Percentiles rank a stretch among this genome's conserved stretches.
phyloP scores from a whole-genome alignment of 176 grass and related monocot genomes.

The Raddia guianensis region DNA sequence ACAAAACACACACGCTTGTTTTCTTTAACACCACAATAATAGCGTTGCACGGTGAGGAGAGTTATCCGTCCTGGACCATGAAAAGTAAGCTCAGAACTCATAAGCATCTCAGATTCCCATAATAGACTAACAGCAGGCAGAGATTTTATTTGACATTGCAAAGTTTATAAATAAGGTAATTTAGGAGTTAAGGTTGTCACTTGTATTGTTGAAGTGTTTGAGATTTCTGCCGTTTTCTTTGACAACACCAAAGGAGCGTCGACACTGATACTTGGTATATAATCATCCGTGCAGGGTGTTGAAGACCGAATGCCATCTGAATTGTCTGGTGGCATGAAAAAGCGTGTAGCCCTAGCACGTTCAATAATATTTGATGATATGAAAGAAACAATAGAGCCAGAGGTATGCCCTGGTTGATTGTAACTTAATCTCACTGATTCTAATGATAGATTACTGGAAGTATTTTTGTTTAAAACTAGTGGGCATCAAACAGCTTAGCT shows the following conservation, averaged over 20 bases:
- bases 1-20: not conserved
- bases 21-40: not conserved
- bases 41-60: not conserved
- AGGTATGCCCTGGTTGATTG: slow-evolving; percentile 56
- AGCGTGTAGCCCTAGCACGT: slow-evolving; percentile 95
- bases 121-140: not conserved
- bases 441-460: slow-evolving; percentile 24
- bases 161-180: too few relatives aligned
- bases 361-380: slow-evolving; percentile 95
- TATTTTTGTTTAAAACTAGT: not conserved
- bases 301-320: slow-evolving; percentile 92
- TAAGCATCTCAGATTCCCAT: not conserved
- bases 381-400: slow-evolving; percentile 83
- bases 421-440: slow-evolving; percentile 13
- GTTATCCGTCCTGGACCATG: not conserved
- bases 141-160: too few relatives aligned
- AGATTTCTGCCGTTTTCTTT: slow-evolving; percentile 1
- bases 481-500: not conserved
- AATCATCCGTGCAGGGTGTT: slow-evolving; percentile 62
- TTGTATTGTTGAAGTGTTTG: not conserved
- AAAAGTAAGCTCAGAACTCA: not conserved
- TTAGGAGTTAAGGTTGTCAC: too few relatives aligned
- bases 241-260: not conserved
- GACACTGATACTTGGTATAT: slow-evolving; percentile 27
- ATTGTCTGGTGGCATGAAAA: slow-evolving; percentile 99